These are phyloP conservation scores for Endocarpon pusillum DNA, from an alignment of 495 filamentous ascomycete genomes.

Conservation along the genomic window DNA sequence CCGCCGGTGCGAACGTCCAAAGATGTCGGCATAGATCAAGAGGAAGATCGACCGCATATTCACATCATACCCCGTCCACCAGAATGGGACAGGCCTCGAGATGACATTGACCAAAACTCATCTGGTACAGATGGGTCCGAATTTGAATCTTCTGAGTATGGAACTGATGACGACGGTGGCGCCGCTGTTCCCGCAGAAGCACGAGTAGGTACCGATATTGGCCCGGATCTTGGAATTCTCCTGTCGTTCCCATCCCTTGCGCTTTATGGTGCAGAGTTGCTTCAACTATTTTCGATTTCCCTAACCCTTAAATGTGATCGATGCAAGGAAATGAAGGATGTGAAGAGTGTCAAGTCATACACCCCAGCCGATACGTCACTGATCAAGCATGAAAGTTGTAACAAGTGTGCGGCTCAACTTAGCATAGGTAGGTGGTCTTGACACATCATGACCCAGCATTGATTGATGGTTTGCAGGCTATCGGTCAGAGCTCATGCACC, in stretches of 20 bases:
- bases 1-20: background rate
- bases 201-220: conserved; percentile 6
- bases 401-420: conserved; percentile 57
- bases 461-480: conserved; percentile 29
- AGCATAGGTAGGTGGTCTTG: conserved; percentile 33
- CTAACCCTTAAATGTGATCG: conserved; percentile 68
- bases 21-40: too few species aligned
- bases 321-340: conserved; percentile 62
- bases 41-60: conserved; percentile 44
- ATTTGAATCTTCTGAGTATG: conserved; percentile 28
- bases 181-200: conserved; percentile 12
- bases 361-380: conserved; percentile 19
- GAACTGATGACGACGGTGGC: conserved; percentile 28
- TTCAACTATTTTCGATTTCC: conserved; percentile 52
- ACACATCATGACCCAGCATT: background rate
- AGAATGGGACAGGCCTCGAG: conserved; percentile 47
- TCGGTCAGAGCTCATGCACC: conserved; percentile 60
- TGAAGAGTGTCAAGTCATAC: conserved; percentile 43
- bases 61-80: conserved; percentile 65
- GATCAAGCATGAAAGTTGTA: conserved; percentile 39
- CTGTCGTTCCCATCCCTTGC: conserved; percentile 73
- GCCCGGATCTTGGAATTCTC: conserved; percentile 48
- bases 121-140: conserved; percentile 25
- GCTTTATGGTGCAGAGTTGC: conserved; percentile 63
- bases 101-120: conserved; percentile 18